Percentiles rank a stretch among this genome's conserved stretches.
Conservation (phyloP, 257 asterid species). For the Capsicum rhomboideum region DNA sequence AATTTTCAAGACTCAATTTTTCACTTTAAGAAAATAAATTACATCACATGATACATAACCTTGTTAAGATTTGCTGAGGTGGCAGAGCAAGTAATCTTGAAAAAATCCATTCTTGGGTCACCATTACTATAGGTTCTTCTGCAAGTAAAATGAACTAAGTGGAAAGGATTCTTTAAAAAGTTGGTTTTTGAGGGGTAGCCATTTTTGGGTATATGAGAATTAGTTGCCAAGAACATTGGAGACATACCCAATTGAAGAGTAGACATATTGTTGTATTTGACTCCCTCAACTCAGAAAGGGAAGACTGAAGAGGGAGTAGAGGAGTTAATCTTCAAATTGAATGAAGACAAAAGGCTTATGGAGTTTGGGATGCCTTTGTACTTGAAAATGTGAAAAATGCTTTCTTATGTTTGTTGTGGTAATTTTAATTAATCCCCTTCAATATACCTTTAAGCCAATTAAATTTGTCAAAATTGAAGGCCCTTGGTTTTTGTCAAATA, state of each 20-base stretch:
- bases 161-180: constrained; percentile 17
- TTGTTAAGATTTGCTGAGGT: constrained; percentile 23
- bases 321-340: background rate
- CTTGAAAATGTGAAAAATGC: background rate
- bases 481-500: background rate
- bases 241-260: constrained; percentile 29
- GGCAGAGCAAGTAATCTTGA: constrained; percentile 44
- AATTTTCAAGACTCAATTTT: background rate
- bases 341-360: background rate
- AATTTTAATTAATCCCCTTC: background rate
- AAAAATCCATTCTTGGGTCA: constrained; percentile 14
- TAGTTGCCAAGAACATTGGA: constrained; percentile 19
- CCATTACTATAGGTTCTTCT: constrained; percentile 20
- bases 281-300: background rate
- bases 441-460: background rate
- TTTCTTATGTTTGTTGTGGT: background rate
- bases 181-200: constrained; percentile 2
- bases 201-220: constrained; percentile 14
- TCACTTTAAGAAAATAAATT: background rate
- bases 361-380: background rate
- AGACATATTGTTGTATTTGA: constrained; percentile 30
- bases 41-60: background rate
- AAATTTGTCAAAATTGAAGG: background rate
- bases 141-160: background rate
- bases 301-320: background rate